A percentile compares a stretch with the other conserved stretches of the same genome.
These are phyloP conservation scores for Raphanus hybrid DNA, from an alignment of 441 rosid species.

Conservation along the genomic window DNA sequence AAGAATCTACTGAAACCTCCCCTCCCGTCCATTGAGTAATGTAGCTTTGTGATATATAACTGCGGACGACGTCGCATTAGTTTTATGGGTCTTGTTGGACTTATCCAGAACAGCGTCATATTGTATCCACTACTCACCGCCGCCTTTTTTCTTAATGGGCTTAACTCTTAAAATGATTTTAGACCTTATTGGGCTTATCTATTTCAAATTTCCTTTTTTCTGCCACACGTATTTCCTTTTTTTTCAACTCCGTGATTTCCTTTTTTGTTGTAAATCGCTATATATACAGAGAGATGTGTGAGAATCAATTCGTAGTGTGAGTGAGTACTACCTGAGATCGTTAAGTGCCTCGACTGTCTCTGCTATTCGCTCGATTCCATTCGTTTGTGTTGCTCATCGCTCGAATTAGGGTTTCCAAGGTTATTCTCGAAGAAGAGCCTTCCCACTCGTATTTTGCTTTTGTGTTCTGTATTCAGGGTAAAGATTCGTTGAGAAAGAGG, in stretches of 20 bases:
- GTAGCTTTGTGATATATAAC: too few relatives aligned
- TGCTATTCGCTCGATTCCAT: neutral
- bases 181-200: neutral
- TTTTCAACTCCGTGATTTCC: neutral
- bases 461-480: too few relatives aligned
- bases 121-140: neutral
- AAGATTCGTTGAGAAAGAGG: too few relatives aligned
- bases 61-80: too few relatives aligned
- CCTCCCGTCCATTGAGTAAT: too few relatives aligned
- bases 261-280: neutral
- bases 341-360: neutral
- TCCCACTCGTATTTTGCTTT: too few relatives aligned
- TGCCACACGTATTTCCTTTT: neutral
- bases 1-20: too few relatives aligned
- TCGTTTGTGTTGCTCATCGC: neutral
- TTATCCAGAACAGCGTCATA: too few relatives aligned
- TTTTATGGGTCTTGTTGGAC: too few relatives aligned
- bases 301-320: neutral
- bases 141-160: constrained; percentile 13
- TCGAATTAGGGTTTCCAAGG: neutral
- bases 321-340: neutral
- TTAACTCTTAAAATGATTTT: neutral
- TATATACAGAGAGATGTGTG: neutral
- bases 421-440: neutral
- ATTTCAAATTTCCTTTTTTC: neutral